Base-by-base conservation (phyloP, 2,329 filamentous ascomycete species). In the Torrubiella hemipterigena region DNA sequence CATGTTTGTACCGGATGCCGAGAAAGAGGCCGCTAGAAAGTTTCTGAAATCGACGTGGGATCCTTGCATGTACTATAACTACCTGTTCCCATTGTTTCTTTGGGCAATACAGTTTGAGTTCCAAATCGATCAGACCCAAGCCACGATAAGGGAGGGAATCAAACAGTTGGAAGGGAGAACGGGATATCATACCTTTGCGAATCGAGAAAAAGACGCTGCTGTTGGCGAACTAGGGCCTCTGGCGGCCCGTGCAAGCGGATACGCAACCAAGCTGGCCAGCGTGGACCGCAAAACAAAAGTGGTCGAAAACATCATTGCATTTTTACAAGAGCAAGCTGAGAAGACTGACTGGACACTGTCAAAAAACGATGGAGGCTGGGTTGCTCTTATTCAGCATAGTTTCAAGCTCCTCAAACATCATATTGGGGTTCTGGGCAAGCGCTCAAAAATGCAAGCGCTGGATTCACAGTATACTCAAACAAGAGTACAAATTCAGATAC, bases 401-500 rank as follows among this genome's bases (percentile, higher is more conserved):
- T 35, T 40, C 12, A 27, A 34, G 9, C 31, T 54, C 7, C 39
- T 56, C 30, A 37, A 31, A 22, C 42, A 43, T 9, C 43, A 56
- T 23, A 38, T 51, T 7, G 25, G 23, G 1, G 44, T 58, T 5
- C 37, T 60, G 4, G 38, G 45, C 16, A 41, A 55, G 14, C 45
- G 55, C 16, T 36, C 52, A 2, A 40, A 40, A n/a, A 55, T 56
- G 50, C 57, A 59, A 32, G 30, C 36, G 10, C 40, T 56, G 32
- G 56, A 61, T 32, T 51, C 46, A 17, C 45, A 51, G 2, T 59
- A 53, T 23, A 51, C 46, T 2, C 32, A 51, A 32, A 56, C 55
- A 36, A 50, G 57, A 10, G 50, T 56, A 1, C 47, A 58, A 15
- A 48, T 59, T n/a, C 57, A 60, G 24, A 56, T 56, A 22, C 46